Conservation (phyloP, 202 grass and related monocot species). For the Bolboschoenoplectus hybrid region DNA sequence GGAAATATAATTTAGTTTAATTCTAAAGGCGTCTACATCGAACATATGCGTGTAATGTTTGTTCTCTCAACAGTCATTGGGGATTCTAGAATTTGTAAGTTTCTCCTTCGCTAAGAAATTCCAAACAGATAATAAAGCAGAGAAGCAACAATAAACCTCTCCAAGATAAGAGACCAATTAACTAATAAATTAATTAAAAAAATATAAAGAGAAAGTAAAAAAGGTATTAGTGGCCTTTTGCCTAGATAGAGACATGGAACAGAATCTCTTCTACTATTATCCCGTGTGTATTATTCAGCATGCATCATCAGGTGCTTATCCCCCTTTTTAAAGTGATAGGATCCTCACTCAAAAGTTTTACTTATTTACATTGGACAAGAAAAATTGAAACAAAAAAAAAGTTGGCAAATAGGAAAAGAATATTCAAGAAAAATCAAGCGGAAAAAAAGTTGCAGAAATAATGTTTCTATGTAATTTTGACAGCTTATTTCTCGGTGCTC, state of each 20-base stretch:
- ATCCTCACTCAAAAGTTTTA: not conserved
- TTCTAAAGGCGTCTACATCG: not conserved
- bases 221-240: slow-evolving; percentile 28
- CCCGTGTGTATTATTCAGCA: not conserved
- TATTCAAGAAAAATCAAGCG: not conserved
- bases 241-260: slow-evolving; percentile 25
- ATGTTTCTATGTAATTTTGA: not conserved
- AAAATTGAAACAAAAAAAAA: not conserved
- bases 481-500: not conserved
- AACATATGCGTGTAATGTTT: not conserved
- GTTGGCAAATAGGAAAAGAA: not conserved
- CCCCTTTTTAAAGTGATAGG: not conserved
- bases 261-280: slow-evolving; percentile 10
- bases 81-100: not conserved
- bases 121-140: not conserved
- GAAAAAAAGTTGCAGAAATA: not conserved
- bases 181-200: not conserved
- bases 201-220: not conserved
- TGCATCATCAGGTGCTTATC: slow-evolving; percentile 14
- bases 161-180: not conserved
- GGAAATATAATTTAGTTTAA: not conserved
- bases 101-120: not conserved
- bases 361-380: not conserved
- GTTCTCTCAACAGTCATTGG: not conserved
- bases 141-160: not conserved